Conservation (phyloP, 2,329 filamentous ascomycete species). For the Tolypocladium ophioglossoides region DNA sequence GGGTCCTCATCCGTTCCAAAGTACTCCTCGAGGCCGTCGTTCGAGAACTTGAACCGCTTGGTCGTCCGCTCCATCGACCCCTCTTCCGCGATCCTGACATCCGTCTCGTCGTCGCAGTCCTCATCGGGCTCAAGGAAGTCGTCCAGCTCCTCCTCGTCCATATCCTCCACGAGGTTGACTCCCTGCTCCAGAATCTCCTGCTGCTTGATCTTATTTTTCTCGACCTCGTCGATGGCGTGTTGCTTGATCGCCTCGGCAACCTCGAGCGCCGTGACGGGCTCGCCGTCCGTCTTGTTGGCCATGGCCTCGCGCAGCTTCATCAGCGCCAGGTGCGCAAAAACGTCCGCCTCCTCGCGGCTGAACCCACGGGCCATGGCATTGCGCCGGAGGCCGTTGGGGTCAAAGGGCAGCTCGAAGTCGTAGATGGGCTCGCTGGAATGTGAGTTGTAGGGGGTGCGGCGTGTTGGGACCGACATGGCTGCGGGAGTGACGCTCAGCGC, state of each 20-base stretch:
- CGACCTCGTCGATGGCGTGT: conserved; percentile 8
- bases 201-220: conserved; percentile 1
- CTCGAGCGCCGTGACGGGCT: conserved; percentile 7
- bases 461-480: not conserved
- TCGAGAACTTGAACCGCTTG: conserved; percentile 18
- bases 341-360: conserved; percentile 8
- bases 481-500: not conserved
- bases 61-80: conserved; percentile 5
- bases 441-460: not conserved
- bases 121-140: not conserved
- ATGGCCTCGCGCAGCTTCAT: conserved; percentile 8
- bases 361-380: conserved; percentile 10
- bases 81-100: conserved; percentile 4
- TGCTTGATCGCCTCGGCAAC: conserved; percentile 12
- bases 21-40: conserved; percentile 13
- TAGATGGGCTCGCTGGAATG: not conserved
- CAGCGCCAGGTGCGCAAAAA: conserved; percentile 11
- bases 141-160: conserved; percentile 4
- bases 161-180: conserved; percentile 5
- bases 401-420: conserved; percentile 9
- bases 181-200: conserved; percentile 2
- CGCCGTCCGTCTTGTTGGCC: not conserved
- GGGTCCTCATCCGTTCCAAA: conserved; percentile 18
- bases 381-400: conserved; percentile 8
- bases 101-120: not conserved